Percentiles rank a stretch among this genome's conserved stretches.
These are phyloP conservation scores for Hypocreales sp. DNA, from an alignment of 2,329 filamentous ascomycete species.

Conservation along the genomic window DNA sequence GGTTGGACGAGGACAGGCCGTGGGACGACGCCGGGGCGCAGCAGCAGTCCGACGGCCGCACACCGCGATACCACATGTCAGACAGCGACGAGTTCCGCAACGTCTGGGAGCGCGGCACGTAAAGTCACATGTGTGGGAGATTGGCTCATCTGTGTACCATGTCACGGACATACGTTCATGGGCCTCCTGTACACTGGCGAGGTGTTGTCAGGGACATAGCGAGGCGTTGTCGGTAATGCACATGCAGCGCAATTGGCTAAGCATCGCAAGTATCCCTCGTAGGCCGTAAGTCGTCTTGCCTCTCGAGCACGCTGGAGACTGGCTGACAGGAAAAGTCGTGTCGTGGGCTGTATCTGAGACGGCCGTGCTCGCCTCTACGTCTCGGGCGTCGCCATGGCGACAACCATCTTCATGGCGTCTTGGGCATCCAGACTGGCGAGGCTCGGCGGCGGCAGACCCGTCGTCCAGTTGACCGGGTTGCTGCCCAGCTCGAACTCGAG, in stretches of 20 bases:
- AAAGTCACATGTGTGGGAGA: no score
- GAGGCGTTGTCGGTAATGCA: slow-evolving; percentile 9
- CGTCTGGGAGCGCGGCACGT: slow-evolving; percentile 18
- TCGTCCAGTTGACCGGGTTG: slow-evolving; percentile 37
- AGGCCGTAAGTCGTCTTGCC: no score
- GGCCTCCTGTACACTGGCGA: no score
- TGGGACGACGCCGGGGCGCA: slow-evolving; percentile 2
- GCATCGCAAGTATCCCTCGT: no score
- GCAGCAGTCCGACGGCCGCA: slow-evolving; percentile 4
- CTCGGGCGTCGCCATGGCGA: no score
- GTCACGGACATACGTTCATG: background rate
- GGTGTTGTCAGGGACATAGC: slow-evolving; percentile 8
- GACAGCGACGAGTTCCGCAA: slow-evolving; percentile 29
- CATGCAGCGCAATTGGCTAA: background rate
- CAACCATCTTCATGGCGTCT: slow-evolving; percentile 5
- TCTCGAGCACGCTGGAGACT: no score
- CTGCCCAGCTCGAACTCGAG: slow-evolving; percentile 49
- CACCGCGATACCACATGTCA: slow-evolving; percentile 14
- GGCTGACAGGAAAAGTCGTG: no score
- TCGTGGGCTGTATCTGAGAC: no score
- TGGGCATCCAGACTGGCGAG: slow-evolving; percentile 23
- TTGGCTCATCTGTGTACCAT: background rate
- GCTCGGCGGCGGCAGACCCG: slow-evolving; percentile 44
- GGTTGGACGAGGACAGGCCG: slow-evolving; percentile 7
- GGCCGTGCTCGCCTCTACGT: no score